Base-by-base conservation (phyloP, 169 alveolate species). In the Plasmodium gaboni region DNA sequence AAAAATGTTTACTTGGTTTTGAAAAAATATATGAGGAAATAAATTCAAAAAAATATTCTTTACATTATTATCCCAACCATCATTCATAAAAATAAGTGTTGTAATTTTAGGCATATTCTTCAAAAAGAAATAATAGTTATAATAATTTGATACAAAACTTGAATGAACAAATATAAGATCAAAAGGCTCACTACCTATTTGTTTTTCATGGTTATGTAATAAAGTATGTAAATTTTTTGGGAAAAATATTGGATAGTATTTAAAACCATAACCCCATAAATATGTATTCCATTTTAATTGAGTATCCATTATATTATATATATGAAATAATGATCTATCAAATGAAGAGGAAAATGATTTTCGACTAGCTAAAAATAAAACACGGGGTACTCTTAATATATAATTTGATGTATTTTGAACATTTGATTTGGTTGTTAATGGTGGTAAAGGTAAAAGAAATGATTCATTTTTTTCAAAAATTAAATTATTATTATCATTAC, bases 231-330 rank as follows among this genome's bases (percentile, higher is more conserved):
- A 48, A 68, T 83, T 83, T 48, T 83, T 83, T 3, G 91, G 38
- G 55, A 68, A 83, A 48, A 83, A 83, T 28, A 83, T 26, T 0
- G 91, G 91, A 51, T 83, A 83, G 28, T 83, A 55, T 63, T 83
- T 83, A 48, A 83, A 83, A 28, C 91, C 91, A 60, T 67, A 83
- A 22, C 91, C 91, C 91, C 91, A 83, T 12, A 83, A 68, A 60
- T 83, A 83, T 0, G 83, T 55, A 28, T 83, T 68, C 91, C 91
- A 83, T 57, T 83, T 83, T 10, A 83, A 50, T n/a, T 83, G 91
- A 26, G 60, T 67, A n/a, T 55, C 83, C 91, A 83, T 83, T 38
- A 83, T 42, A 26, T 83, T 74, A 17, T 83, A 83, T 44, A 83
- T 42, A 55, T 83, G 51, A 50, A 67, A 83, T 42, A 83, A 83